Evolutionary conservation across 1,284 basidiomycete species (phyloP).

Genomic region (Cryptococcus sp.): DNA sequence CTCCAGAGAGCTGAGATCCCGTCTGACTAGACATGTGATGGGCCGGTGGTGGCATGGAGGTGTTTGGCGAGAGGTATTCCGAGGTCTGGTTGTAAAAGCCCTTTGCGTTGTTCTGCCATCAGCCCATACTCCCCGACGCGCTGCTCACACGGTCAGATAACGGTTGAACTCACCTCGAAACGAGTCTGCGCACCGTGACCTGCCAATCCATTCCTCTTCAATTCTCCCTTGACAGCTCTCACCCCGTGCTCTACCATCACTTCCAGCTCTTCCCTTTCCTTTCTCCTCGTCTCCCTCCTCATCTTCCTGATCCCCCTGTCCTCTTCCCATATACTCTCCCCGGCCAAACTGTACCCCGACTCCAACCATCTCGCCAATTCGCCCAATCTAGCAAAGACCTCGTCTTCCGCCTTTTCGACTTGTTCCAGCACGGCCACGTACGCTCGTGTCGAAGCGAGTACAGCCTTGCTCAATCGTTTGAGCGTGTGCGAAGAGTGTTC

Average conservation of each 20-base stretch:
- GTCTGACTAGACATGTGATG: background rate
- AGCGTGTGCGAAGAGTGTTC: slow-evolving; percentile 38
- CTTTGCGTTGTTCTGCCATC: slow-evolving; percentile 33
- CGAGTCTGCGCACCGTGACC: slow-evolving; percentile 32
- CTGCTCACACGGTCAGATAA: background rate
- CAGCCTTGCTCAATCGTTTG: slow-evolving; percentile 36
- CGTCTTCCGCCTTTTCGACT: slow-evolving; percentile 42
- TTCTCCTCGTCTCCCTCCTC: slow-evolving; percentile 17
- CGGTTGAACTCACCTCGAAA: slow-evolving; percentile 37
- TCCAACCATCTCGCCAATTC: slow-evolving; percentile 40
- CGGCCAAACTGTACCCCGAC: slow-evolving; percentile 19
- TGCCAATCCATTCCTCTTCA: slow-evolving; percentile 40
- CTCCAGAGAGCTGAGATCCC: background rate
- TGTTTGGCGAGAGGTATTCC: slow-evolving; percentile 29
- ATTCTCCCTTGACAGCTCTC: slow-evolving; percentile 35
- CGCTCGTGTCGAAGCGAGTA: slow-evolving; percentile 24
- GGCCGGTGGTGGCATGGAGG: background rate
- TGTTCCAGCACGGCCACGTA: slow-evolving; percentile 35
- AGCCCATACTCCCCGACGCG: no score
- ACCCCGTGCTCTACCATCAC: slow-evolving; percentile 23
- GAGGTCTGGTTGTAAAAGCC: slow-evolving; percentile 41
- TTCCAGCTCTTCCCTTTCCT: slow-evolving; percentile 24
- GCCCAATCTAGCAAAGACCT: slow-evolving; percentile 32
- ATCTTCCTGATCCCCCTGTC: slow-evolving; percentile 17
- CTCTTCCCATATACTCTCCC: slow-evolving; percentile 13